Base-by-base conservation (phyloP, 805 yeast genomes). In the Metschnikowia lachancei region DNA sequence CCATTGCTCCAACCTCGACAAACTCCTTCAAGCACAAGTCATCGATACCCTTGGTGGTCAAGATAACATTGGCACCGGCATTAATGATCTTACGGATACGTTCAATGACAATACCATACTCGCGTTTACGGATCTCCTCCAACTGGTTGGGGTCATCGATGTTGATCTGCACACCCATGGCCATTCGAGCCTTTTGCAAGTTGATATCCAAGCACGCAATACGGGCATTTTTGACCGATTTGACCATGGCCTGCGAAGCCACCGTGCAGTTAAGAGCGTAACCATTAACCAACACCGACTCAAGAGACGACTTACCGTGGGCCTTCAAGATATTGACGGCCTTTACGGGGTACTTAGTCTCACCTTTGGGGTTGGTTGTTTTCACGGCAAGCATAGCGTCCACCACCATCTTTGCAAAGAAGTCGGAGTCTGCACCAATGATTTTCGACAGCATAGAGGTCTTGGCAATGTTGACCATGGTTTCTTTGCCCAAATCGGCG, bases 361-460 rank as follows among this genome's bases (percentile, higher is more conserved):
- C 98, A 45, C 96, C 97, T 60, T 90, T 86, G 29, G 82, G 69
- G 63, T 89, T 91, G 39, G 85, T 80, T 33, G 99, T 91, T 66
- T 88, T 91, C 44, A 94, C 98, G 3, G 97, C 96, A 49, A 90
- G 74, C 80, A 94, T 83, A 19, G 99, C 94, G 61, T 94, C 97
- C 36, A 94, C 98, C 20, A 87, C 98, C 81, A 95, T 77, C 56
- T 82, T 74, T 49, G 92, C 77, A 69, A 94, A 94, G 62, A 94
- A 94, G 10, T 85, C 95, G 2, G 92, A 81, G 65, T 94, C 98
- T 7, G 95, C 73, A 17, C 98, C 98, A 64, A 94, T 92, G 61
- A 94, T 89, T 70, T 94, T 94, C 41, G 95, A 85, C 19, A 96
- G 87, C 98, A 94, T 92, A 50, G 96, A 86, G 12, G 99, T 94